Evolutionary conservation across 2,329 filamentous ascomycete species (phyloP).

Genomic region (Sordariomycetes sp.): DNA sequence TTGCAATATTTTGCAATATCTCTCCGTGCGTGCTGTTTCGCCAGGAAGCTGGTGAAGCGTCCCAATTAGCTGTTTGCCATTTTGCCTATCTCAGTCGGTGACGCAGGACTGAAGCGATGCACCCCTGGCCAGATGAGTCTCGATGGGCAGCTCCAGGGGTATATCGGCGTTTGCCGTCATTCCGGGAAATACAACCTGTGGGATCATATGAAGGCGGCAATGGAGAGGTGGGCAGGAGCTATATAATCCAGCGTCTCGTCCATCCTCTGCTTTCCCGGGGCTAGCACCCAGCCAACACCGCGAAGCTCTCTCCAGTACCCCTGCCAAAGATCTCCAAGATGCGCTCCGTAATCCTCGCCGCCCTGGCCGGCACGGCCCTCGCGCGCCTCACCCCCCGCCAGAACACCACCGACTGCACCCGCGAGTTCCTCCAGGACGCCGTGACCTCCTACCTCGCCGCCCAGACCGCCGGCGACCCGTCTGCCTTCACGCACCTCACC

Average conservation of each 20-base stretch:
- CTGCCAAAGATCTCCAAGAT: not conserved
- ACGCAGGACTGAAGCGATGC: not conserved
- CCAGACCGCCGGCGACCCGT: slow-evolving; percentile 11
- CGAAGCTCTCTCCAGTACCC: not conserved
- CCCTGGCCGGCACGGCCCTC: not conserved
- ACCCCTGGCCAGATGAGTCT: not conserved
- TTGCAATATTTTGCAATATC: not conserved
- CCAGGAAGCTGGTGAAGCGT: not conserved
- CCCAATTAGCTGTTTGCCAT: not conserved
- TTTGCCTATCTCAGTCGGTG: not conserved
- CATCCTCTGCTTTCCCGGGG: not conserved
- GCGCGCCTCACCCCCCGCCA: not conserved
- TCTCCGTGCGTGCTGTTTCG: not conserved
- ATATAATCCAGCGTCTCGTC: not conserved
- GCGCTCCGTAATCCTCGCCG: not conserved
- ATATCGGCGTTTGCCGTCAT: not conserved
- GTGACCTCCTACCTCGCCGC: slow-evolving; percentile 11
- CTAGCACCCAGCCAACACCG: not conserved
- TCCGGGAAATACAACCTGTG: too few relatives aligned
- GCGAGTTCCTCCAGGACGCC: slow-evolving; percentile 3
- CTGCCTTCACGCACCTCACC: slow-evolving; percentile 6
- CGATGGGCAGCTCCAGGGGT: not conserved
- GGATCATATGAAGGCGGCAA: too few relatives aligned
- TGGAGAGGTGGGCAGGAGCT: too few relatives aligned
- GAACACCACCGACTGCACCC: not conserved